Evolutionary conservation across 2,329 filamentous ascomycete genomes (phyloP).

Genomic region (Ascochyta koolunga): DNA sequence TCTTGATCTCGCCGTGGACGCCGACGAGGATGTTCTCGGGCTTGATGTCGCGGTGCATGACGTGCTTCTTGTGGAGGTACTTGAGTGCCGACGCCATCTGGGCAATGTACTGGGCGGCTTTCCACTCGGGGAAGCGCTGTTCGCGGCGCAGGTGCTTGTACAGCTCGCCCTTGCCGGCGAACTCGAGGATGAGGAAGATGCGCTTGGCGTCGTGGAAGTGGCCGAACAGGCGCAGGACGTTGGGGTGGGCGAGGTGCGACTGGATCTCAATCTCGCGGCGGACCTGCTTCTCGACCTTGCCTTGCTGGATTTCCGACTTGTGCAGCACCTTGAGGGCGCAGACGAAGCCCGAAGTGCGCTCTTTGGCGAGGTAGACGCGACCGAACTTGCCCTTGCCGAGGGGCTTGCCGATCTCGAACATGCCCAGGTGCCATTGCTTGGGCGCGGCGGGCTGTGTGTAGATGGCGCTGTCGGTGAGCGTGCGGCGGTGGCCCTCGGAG

Average conservation of each 20-base stretch:
- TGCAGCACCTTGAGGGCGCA: constrained; percentile 87
- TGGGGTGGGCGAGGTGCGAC: constrained; percentile 83
- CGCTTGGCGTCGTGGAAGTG: constrained; percentile 90
- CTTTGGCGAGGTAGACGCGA: constrained; percentile 82
- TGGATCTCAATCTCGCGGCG: constrained; percentile 90
- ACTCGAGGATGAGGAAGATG: constrained; percentile 86
- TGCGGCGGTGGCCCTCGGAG: constrained; percentile 49
- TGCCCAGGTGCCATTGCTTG: constrained; percentile 79
- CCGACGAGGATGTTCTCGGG: constrained; percentile 96
- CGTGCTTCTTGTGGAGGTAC: constrained; percentile 94
- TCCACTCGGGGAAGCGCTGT: constrained; percentile 81
- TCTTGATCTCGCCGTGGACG: constrained; percentile 97
- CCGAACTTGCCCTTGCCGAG: constrained; percentile 89
- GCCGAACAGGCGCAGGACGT: constrained; percentile 81
- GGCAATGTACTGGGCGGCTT: constrained; percentile 84
- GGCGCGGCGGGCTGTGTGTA: constrained; percentile 45
- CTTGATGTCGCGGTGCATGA: constrained; percentile 98
- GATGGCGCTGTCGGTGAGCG: constrained; percentile 57
- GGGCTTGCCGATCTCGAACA: constrained; percentile 91
- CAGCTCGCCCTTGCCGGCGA: constrained; percentile 82
- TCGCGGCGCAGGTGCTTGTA: constrained; percentile 86
- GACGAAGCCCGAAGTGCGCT: constrained; percentile 79
- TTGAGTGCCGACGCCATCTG: constrained; percentile 89
- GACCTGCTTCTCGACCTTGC: constrained; percentile 84
- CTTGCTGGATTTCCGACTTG: constrained; percentile 81